Conservation (phyloP, 805 yeast species). For the Blastobotrys robertii region DNA sequence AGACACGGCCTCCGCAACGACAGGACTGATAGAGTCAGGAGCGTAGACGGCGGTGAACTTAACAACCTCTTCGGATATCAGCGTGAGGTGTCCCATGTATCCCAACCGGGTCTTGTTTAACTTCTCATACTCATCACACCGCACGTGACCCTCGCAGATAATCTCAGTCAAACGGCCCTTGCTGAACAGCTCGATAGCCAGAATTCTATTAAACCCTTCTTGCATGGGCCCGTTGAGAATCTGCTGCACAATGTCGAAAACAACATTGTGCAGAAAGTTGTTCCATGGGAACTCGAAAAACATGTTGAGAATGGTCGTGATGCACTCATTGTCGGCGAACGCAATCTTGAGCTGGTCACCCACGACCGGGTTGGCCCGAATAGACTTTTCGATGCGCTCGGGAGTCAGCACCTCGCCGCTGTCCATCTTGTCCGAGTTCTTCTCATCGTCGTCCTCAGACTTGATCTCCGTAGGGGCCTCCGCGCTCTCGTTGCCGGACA, state of each 20-base stretch:
- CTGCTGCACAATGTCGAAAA: conserved; percentile 93
- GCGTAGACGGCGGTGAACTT: conserved; percentile 61
- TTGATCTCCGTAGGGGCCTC: conserved; percentile 5
- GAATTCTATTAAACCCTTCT: conserved; percentile 72
- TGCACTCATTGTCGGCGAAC: conserved; percentile 61
- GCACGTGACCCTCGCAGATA: conserved; percentile 52
- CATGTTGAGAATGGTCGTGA: conserved; percentile 57
- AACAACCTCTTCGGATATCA: conserved; percentile 92
- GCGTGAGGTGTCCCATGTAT: conserved; percentile 92
- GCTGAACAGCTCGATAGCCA: conserved; percentile 62
- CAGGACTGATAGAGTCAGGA: conserved; percentile 48
- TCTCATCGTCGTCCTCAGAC: conserved; percentile 18
- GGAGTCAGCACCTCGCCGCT: conserved; percentile 4
- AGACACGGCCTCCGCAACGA: conserved; percentile 39
- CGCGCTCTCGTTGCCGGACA: conserved; percentile 3
- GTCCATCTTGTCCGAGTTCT: conserved; percentile 4
- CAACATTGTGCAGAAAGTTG: conserved; percentile 93
- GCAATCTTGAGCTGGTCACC: conserved; percentile 86
- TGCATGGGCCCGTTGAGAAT: conserved; percentile 81
- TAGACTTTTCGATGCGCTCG: conserved; percentile 28
- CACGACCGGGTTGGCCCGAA: conserved; percentile 56
- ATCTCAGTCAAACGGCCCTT: conserved; percentile 48
- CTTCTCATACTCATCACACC: conserved; percentile 51
- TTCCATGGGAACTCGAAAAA: conserved; percentile 92
- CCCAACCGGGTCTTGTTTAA: conserved; percentile 64